Evolutionary conservation across 192 early-diverging fungal genomes (phyloP), one percentile per base, ranked within the genome.

Genomic region (Coemansia sp.): DNA sequence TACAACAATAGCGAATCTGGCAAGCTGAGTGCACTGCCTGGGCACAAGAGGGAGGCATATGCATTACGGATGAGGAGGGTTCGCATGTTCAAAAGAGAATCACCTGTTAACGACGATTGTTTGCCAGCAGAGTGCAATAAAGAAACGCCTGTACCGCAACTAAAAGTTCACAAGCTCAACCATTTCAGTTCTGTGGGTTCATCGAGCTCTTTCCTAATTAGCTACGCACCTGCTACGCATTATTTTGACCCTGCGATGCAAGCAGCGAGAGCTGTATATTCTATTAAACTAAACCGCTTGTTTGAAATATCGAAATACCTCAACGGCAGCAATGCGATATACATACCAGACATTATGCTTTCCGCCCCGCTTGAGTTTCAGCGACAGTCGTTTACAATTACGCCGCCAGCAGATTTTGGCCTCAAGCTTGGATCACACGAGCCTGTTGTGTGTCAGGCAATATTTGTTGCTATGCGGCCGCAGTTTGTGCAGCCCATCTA

Each of bases 401-500:
- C 22, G 12, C 52, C 52, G 52, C 23, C 52, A 25, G n/a, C 25
- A 5, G 52, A 54, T 8, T 24, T 54, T 15, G 25, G 22, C 12
- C 10, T 12, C 52, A 25, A 12, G 52, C 52, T 54, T 5, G 52
- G 52, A 3, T 54, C 23, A 11, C 52, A 54, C 24, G 25, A 54
- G 52, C 52, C 23, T 11, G 52, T 29, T 25, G 52, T 15, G 3
- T 54, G 52, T 6, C 52, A 54, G 52, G 52, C 52, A 14, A 12
- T 54, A 12, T 25, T 54, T 23, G 8, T 54, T 7, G 52, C 25
- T 2, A 12, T 59, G 35, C 50, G 70, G 24, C 64, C 70, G 10
- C 27, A 38, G 58, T 48, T 72, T 57, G 64, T 62, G 5, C 35
- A 37, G 51, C 24, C 50, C 6, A 47, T 72, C 21, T 48, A 52